Conservation (phyloP, 164 flowering plant genomes). For the Pachysandra terminalis region DNA sequence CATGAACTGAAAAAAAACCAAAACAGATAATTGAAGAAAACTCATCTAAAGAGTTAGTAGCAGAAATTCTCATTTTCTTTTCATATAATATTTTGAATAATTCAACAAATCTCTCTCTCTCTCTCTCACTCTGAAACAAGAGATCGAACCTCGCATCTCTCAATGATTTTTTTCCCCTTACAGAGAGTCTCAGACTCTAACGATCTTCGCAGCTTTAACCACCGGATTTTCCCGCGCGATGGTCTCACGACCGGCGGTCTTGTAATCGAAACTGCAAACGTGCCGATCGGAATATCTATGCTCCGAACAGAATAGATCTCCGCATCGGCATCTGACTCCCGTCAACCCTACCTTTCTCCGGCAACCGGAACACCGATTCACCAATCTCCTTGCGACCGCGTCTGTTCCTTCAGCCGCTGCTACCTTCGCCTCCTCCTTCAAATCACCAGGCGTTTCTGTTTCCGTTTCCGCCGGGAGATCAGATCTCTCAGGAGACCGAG, state of each 20-base stretch:
- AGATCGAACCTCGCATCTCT: too few species aligned
- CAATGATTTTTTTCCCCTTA: background rate
- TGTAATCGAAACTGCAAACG: slow-evolving; percentile 60
- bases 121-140: too few species aligned
- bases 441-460: background rate
- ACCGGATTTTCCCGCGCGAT: slow-evolving; percentile 69
- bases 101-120: too few species aligned
- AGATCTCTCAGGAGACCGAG: slow-evolving; percentile 13
- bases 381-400: slow-evolving; percentile 21
- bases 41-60: too few species aligned
- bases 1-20: too few species aligned
- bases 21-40: too few species aligned
- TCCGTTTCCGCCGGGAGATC: slow-evolving; percentile 8
- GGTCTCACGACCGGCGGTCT: slow-evolving; percentile 57
- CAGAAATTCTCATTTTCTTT: too few species aligned
- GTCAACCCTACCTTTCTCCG: slow-evolving; percentile 61
- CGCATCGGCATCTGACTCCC: slow-evolving; percentile 68
- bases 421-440: background rate
- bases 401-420: slow-evolving; percentile 8
- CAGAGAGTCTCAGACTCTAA: slow-evolving; percentile 39
- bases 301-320: slow-evolving; percentile 55
- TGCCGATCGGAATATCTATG: slow-evolving; percentile 67
- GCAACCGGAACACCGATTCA: slow-evolving; percentile 60
- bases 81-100: too few species aligned
- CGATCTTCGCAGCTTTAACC: slow-evolving; percentile 68